Conservation (phyloP, 2,329 filamentous ascomycete species). For the Neophaeococcomyces aloes region DNA sequence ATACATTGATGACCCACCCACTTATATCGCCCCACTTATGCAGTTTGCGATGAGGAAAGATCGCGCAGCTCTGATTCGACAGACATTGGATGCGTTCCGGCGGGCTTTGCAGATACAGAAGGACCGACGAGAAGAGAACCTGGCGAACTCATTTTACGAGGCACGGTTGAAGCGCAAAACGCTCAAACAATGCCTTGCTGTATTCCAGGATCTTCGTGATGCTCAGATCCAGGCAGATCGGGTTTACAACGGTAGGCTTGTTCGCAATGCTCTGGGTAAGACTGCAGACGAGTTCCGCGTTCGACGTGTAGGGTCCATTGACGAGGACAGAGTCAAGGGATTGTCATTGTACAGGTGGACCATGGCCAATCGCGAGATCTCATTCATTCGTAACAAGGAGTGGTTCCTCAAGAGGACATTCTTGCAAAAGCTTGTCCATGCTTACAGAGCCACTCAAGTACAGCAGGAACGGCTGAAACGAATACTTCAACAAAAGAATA, state of each 20-base stretch:
- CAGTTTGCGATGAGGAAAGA: constrained; percentile 1
- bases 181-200: constrained; percentile 6
- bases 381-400: constrained; percentile 1
- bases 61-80: neutral
- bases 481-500: constrained; percentile 1
- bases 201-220: constrained; percentile 3
- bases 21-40: neutral
- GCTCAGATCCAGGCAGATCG: constrained; percentile 3
- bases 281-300: constrained; percentile 4
- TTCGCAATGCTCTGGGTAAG: constrained; percentile 6
- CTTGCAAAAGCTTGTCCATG: constrained; percentile 1
- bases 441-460: neutral
- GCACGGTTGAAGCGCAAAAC: constrained; percentile 7
- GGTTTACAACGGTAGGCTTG: constrained; percentile 2
- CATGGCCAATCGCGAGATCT: constrained; percentile 4
- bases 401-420: constrained; percentile 1
- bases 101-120: neutral
- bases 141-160: constrained; percentile 4
- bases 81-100: constrained; percentile 4
- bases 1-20: constrained; percentile 1
- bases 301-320: constrained; percentile 4
- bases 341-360: constrained; percentile 7
- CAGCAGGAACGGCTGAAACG: constrained; percentile 2
- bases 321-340: constrained; percentile 7
- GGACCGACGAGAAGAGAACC: constrained; percentile 1